Percentiles rank a stretch among this genome's conserved stretches.
Conservation (phyloP, 768 basidiomycete genomes). For the Pleurotus citrinopileatus region DNA sequence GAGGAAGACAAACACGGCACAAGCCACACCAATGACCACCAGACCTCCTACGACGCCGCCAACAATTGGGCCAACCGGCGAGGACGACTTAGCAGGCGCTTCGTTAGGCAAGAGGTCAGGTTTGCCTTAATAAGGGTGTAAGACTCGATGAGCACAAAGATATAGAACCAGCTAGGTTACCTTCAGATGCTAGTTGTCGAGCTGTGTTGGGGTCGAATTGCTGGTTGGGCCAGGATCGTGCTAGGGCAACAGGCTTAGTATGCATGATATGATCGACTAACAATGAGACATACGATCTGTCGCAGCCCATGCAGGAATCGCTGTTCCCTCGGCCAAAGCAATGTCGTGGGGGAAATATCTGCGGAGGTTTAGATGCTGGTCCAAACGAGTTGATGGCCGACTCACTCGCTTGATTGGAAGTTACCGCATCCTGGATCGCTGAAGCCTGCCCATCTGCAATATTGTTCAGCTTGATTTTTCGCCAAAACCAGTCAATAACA, state of each 20-base stretch:
- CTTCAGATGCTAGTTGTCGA: neutral
- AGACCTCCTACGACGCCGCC: slow-evolving; percentile 9
- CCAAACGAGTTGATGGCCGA: too few species aligned
- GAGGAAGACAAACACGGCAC: neutral
- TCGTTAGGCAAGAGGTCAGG: neutral
- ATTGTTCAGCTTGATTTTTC: neutral
- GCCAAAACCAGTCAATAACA: neutral
- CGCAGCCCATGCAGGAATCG: slow-evolving; percentile 10
- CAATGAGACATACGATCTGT: slow-evolving; percentile 11
- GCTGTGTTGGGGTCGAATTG: slow-evolving; percentile 4
- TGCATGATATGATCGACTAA: neutral
- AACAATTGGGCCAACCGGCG: slow-evolving; percentile 6
- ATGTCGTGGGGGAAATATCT: slow-evolving; percentile 11
- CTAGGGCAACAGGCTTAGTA: neutral
- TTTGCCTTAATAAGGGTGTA: neutral
- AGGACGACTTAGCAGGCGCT: neutral
- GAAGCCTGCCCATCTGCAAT: slow-evolving; percentile 6
- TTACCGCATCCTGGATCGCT: neutral
- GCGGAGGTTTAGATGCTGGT: too few species aligned
- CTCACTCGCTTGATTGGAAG: neutral
- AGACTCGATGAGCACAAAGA: neutral
- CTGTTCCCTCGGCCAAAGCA: slow-evolving; percentile 5
- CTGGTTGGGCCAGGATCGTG: slow-evolving; percentile 1
- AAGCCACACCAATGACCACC: neutral
- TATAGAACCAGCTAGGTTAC: neutral